Percentiles rank a stretch among this genome's conserved stretches.
Conservation (phyloP, 106 monocot genomes). For the Hemerocallis citrina region DNA sequence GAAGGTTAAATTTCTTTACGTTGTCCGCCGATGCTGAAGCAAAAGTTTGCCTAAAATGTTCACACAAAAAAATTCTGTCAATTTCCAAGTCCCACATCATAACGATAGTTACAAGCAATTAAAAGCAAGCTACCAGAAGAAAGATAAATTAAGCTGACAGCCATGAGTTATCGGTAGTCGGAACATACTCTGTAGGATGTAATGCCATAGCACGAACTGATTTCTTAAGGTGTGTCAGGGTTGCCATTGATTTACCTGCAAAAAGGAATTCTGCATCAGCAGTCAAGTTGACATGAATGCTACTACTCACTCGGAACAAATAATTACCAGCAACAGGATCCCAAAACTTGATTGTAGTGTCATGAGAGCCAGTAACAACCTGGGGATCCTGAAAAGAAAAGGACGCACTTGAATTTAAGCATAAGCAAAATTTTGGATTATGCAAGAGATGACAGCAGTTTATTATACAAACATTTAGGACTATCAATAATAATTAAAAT, state of each 20-base stretch:
- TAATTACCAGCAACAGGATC: conserved; percentile 79
- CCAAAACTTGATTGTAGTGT: conserved; percentile 91
- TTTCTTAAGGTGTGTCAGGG: conserved; percentile 88
- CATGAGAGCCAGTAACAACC: conserved; percentile 94
- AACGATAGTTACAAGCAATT: background rate
- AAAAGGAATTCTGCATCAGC: background rate
- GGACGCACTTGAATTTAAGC: too few relatives aligned
- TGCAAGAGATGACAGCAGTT: too few relatives aligned
- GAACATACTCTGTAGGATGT: conserved; percentile 85
- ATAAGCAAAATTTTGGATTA: too few relatives aligned
- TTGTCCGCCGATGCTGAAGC: conserved; percentile 92
- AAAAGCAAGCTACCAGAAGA: background rate
- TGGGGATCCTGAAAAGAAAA: conserved; percentile 79
- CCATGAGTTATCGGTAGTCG: background rate
- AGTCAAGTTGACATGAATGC: background rate
- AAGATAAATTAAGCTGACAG: background rate
- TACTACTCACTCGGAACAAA: background rate
- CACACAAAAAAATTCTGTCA: background rate
- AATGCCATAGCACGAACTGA: conserved; percentile 81
- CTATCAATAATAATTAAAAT: too few relatives aligned
- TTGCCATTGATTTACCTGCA: conserved; percentile 78
- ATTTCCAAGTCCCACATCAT: background rate
- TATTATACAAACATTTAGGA: too few relatives aligned
- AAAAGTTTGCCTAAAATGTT: conserved; percentile 66
- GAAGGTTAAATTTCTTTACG: conserved; percentile 85